phyloP scores from a whole-genome alignment of 2,329 filamentous ascomycete genomes.

The Cucurbitaria berberidis region DNA sequence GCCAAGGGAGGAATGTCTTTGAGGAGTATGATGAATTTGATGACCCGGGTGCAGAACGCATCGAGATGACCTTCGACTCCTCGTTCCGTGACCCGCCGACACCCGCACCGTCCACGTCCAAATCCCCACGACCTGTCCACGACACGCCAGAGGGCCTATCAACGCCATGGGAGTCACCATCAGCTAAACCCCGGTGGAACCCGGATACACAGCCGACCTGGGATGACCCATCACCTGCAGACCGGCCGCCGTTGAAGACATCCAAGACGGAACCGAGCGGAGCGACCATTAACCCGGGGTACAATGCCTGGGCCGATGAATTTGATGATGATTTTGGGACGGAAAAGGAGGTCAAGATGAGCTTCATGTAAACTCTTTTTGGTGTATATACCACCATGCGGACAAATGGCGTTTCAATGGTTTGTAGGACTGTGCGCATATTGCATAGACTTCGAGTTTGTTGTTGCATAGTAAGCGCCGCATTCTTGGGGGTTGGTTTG shows the following conservation, averaged over 20 bases:
- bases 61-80: conserved; percentile 55
- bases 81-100: conserved; percentile 37
- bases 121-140: conserved; percentile 20
- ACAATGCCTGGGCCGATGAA: conserved; percentile 58
- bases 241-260: conserved; percentile 38
- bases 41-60: conserved; percentile 31
- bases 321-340: conserved; percentile 54
- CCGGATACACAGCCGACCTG: conserved; percentile 9
- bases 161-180: conserved; percentile 10
- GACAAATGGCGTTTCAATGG: background rate
- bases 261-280: conserved; percentile 32
- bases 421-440: too few relatives aligned
- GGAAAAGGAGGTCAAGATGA: conserved; percentile 58
- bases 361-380: conserved; percentile 44
- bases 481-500: background rate
- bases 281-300: conserved; percentile 27
- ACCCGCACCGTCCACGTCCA: conserved; percentile 10
- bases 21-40: conserved; percentile 47
- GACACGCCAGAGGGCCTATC: conserved; percentile 9
- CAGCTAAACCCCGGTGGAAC: conserved; percentile 3
- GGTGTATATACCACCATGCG: background rate
- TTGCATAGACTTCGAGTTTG: background rate
- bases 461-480: background rate
- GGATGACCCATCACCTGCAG: conserved; percentile 21
- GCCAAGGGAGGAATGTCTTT: conserved; percentile 21